Evolutionary conservation across 208 protist genomes (phyloP).

Genomic region (Trypanosomatidae sp.): DNA sequence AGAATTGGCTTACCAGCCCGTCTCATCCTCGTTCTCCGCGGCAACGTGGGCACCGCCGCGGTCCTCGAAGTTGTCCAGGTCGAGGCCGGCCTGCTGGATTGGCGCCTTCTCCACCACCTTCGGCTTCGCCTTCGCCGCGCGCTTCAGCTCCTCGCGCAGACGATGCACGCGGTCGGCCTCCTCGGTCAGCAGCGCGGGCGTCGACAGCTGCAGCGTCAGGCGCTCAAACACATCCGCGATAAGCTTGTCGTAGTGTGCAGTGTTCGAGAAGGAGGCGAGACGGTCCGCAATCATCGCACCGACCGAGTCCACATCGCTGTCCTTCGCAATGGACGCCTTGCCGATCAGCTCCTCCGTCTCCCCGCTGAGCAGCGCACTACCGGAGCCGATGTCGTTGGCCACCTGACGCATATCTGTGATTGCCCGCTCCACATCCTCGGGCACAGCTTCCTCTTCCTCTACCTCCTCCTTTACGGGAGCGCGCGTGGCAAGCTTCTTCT

Average conservation of each 20-base stretch:
- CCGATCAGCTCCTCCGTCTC: slow-evolving; percentile 37
- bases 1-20: slow-evolving; percentile 19
- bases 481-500: slow-evolving; percentile 70
- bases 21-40: slow-evolving; percentile 32
- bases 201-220: slow-evolving; percentile 48
- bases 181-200: slow-evolving; percentile 34
- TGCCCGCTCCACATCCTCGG: slow-evolving; percentile 48
- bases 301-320: slow-evolving; percentile 38
- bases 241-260: slow-evolving; percentile 49
- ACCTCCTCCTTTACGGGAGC: slow-evolving; percentile 42
- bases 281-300: slow-evolving; percentile 63
- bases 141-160: slow-evolving; percentile 49
- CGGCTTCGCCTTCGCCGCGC: slow-evolving; percentile 38
- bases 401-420: slow-evolving; percentile 61
- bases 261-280: slow-evolving; percentile 36
- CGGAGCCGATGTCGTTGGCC: slow-evolving; percentile 46
- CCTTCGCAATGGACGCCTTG: slow-evolving; percentile 33
- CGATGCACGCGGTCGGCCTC: slow-evolving; percentile 44
- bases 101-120: slow-evolving; percentile 28
- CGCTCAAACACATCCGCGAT: slow-evolving; percentile 49
- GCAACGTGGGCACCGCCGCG: slow-evolving; percentile 36
- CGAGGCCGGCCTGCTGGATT: slow-evolving; percentile 25
- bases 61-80: slow-evolving; percentile 47
- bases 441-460: slow-evolving; percentile 44
- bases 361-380: slow-evolving; percentile 29